phyloP scores from a whole-genome alignment of 371 early-diverging fungal species.

The Blakeslea trispora region DNA sequence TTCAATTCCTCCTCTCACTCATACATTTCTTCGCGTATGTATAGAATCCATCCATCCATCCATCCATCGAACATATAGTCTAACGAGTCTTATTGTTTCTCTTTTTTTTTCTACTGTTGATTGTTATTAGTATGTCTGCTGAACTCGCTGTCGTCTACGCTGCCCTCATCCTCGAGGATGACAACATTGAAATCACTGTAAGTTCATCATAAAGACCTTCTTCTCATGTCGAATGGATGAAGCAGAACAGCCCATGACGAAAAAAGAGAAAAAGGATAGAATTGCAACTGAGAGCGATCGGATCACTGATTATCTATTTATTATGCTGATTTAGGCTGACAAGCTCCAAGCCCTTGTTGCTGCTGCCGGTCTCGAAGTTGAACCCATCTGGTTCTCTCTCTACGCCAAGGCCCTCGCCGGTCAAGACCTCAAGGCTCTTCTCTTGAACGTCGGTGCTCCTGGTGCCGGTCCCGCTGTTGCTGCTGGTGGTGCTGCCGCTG shows the following conservation, averaged over 20 bases:
- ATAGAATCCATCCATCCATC: constrained; percentile 32
- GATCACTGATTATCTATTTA: neutral
- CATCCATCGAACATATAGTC: constrained; percentile 11
- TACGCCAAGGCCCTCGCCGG: constrained; percentile 98
- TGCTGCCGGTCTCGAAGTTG: constrained; percentile 92
- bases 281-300: too few relatives aligned
- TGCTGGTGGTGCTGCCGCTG: constrained; percentile 54
- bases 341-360: constrained; percentile 90
- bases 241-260: too few relatives aligned
- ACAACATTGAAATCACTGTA: constrained; percentile 95
- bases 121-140: constrained; percentile 53
- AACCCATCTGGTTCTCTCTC: constrained; percentile 94
- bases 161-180: constrained; percentile 97
- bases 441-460: constrained; percentile 87
- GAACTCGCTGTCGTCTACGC: constrained; percentile 97
- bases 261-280: too few relatives aligned
- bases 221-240: neutral
- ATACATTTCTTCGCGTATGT: constrained; percentile 31
- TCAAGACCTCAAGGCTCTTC: constrained; percentile 87
- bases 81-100: neutral
- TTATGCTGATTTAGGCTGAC: constrained; percentile 73
- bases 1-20: constrained; percentile 28
- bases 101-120: too few relatives aligned
- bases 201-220: constrained; percentile 27
- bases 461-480: constrained; percentile 65